phyloP scores from a whole-genome alignment of 805 yeast species.

The Tetrapisispora namnaoensis region DNA sequence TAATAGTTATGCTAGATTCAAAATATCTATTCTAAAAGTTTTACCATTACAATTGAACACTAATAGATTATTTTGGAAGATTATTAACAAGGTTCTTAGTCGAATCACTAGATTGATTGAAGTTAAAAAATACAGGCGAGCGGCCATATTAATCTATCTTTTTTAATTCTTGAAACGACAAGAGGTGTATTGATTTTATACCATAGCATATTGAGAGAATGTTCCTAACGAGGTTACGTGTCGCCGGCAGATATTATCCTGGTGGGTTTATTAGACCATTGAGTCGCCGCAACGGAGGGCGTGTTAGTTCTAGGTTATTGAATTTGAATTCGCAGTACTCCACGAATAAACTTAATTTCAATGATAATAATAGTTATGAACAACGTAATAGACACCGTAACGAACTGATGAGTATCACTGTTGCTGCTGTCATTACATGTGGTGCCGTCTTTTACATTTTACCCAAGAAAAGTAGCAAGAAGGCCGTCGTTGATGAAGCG shows the following conservation, averaged over 20 bases:
- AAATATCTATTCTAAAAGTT: no score
- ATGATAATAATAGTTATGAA: not conserved
- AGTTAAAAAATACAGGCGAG: no score
- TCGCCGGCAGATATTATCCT: not conserved
- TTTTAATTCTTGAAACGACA: no score
- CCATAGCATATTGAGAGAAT: not conserved
- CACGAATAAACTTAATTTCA: not conserved
- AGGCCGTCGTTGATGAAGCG: slow-evolving; percentile 1
- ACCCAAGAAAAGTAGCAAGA: slow-evolving; percentile 1
- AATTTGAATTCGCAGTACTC: not conserved
- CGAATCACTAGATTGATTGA: no score
- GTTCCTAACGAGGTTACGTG: not conserved
- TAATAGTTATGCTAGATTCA: no score
- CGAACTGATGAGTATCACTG: not conserved
- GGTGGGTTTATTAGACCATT: not conserved
- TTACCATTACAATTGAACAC: no score
- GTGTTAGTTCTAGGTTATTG: not conserved
- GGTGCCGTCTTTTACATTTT: slow-evolving; percentile 7
- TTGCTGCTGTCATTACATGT: slow-evolving; percentile 8
- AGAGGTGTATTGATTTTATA: no score
- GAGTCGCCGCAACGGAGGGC: not conserved
- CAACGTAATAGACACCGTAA: not conserved
- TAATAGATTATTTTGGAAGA: no score
- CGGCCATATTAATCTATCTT: no score
- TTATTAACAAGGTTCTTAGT: no score